Evolutionary conservation across 176 grass and related monocot genomes (phyloP).

Genomic region (Oryza punctata): DNA sequence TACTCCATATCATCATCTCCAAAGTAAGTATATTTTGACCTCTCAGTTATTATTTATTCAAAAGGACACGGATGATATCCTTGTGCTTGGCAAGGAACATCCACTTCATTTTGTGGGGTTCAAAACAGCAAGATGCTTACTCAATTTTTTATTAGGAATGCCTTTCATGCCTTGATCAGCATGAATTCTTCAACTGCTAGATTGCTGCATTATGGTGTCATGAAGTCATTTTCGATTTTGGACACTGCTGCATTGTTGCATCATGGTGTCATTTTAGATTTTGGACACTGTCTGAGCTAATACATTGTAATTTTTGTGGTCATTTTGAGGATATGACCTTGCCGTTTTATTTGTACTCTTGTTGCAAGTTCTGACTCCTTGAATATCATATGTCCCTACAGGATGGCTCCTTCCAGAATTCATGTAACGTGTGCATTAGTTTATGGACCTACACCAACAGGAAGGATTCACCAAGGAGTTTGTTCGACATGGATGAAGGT

Average conservation of each 20-base stretch:
- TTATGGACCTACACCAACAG: slow-evolving; percentile 79
- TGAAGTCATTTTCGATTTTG: background rate
- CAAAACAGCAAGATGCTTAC: background rate
- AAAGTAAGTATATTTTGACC: slow-evolving; percentile 46
- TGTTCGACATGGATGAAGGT: slow-evolving; percentile 99
- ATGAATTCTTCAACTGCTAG: background rate
- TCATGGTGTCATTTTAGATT: background rate
- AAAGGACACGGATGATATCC: background rate
- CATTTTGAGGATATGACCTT: background rate
- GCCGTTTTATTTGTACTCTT: background rate
- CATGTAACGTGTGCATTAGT: slow-evolving; percentile 89
- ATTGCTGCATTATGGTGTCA: background rate
- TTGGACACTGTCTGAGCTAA: background rate
- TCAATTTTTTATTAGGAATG: background rate
- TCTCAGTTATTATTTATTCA: background rate
- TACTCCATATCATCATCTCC: slow-evolving; percentile 97
- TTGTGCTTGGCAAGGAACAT: background rate
- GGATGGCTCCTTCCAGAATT: slow-evolving; percentile 73
- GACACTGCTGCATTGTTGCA: background rate
- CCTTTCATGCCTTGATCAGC: background rate
- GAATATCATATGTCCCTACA: slow-evolving; percentile 38
- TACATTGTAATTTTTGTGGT: background rate
- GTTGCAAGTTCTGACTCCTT: background rate
- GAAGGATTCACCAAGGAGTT: slow-evolving; percentile 90
- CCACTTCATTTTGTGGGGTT: background rate